phyloP scores from a whole-genome alignment of 345 rosid genomes.

The Limnanthes douglasii region DNA sequence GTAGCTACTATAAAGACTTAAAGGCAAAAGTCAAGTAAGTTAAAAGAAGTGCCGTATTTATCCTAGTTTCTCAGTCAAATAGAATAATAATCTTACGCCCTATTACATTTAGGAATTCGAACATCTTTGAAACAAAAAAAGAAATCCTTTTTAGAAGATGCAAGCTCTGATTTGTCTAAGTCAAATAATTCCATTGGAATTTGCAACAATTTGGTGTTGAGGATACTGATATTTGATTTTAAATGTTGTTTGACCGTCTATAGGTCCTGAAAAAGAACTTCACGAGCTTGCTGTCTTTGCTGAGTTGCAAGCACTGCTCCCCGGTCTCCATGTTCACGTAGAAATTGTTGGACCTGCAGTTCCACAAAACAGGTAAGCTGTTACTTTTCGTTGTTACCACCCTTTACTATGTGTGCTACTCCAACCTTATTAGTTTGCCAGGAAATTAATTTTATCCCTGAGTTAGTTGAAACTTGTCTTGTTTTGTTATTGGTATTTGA shows the following conservation, averaged over 20 bases:
- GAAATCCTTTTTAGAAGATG: no score
- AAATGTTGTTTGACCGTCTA: constrained; percentile 12
- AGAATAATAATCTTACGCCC: no score
- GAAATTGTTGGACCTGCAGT: constrained; percentile 77
- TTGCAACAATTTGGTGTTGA: no score
- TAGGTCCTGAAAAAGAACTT: constrained; percentile 96
- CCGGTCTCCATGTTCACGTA: constrained; percentile 38
- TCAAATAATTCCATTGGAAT: no score
- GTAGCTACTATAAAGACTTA: no score
- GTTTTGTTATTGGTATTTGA: neutral
- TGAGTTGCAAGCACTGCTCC: constrained; percentile 70
- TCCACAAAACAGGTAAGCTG: constrained; percentile 46
- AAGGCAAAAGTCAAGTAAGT: no score
- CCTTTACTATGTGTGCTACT: neutral
- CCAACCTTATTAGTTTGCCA: neutral
- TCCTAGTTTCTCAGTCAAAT: no score
- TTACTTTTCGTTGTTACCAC: constrained; percentile 1
- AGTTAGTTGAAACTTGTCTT: neutral
- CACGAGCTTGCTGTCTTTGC: constrained; percentile 66
- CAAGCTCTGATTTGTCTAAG: no score
- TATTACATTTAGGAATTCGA: no score
- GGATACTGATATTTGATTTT: constrained; percentile 7
- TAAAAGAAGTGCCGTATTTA: no score
- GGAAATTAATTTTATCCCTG: neutral
- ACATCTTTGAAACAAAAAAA: no score